Base-by-base conservation (phyloP, 352 stramenopile species). In the Phytophthora quininea region DNA sequence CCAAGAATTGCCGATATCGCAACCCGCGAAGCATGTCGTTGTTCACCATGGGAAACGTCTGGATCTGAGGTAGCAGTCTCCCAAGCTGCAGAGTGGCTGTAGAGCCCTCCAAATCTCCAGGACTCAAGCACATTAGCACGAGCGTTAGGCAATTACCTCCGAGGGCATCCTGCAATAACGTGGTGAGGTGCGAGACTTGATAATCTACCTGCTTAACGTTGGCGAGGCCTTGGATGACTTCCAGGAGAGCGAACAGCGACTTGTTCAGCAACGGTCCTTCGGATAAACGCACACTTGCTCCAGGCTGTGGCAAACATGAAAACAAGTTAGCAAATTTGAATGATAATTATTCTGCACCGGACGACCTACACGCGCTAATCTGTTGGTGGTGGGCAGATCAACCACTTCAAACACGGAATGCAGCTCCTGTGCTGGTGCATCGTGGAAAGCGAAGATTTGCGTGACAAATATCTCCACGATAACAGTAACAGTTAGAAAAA, bases 181-280 rank as follows among this genome's bases (percentile, higher is more conserved):
- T 67, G 0, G 79, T 90, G 0, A 90, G 48, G 29, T 73, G 59
- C 7, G 65, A 73, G n/a, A 38, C 45, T 60, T 64, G 59, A 49
- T 73, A 73, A 19, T 40, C 58, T 19, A 3, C 65, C 60, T 29
- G 32, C 37, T 29, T 38, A 15, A 32, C 54, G 38, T 30, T 49
- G 48, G 58, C 61, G 10, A 73, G 45, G 53, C 15, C 60, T 15
- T 78, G 52, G 2, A 86, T 27, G 8, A 84, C 82, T n/a, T 80
- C 62, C 5, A 73, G 62, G 4, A 89, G 43, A 8, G 79, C 69
- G 12, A 79, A 83, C 30, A 90, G 38, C 14, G 84, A 74, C 50
- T 88, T 89, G 59, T 87, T 89, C 2, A 86, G 62, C 30, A 89
- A 38, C n/a, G 81, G 76, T 4, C 76, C 74, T 54, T 90, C 81